Evolutionary conservation across 1,139 yeast genomes (phyloP).

Genomic region (Suhomyces anneliseae): DNA sequence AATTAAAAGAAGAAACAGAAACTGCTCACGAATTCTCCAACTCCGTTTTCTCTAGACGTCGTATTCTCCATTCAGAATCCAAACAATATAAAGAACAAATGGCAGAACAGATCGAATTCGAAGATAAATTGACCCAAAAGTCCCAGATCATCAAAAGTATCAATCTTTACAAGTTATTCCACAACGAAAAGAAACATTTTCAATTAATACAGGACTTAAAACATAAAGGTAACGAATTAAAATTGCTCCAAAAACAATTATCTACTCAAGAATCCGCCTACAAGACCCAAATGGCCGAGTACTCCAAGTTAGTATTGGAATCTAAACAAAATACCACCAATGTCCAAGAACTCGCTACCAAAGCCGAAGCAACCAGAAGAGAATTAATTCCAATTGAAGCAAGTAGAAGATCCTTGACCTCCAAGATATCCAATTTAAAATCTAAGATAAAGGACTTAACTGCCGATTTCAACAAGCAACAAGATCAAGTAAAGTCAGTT

Average conservation of each 20-base stretch:
- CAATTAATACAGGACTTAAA: constrained; percentile 25
- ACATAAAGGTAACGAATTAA: constrained; percentile 30
- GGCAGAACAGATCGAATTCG: constrained; percentile 69
- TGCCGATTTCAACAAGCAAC: constrained; percentile 56
- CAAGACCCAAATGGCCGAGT: constrained; percentile 38
- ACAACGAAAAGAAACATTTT: constrained; percentile 53
- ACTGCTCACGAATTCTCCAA: constrained; percentile 65
- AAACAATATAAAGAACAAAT: constrained; percentile 79
- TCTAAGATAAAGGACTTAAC: constrained; percentile 54
- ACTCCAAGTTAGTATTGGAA: constrained; percentile 48
- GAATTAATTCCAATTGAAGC: constrained; percentile 59
- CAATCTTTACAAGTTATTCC: constrained; percentile 67
- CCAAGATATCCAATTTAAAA: constrained; percentile 49
- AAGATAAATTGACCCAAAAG: constrained; percentile 52
- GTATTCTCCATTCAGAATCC: constrained; percentile 73
- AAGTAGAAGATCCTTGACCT: constrained; percentile 47
- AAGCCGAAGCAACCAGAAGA: constrained; percentile 47
- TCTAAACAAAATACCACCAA: constrained; percentile 41
- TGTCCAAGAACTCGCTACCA: constrained; percentile 37
- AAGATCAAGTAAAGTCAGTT: constrained; percentile 39
- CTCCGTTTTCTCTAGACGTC: constrained; percentile 66
- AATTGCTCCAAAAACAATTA: constrained; percentile 26
- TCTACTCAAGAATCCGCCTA: constrained; percentile 26
- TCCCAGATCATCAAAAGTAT: constrained; percentile 46
- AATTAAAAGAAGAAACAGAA: constrained; percentile 63